Percentiles rank a stretch among this genome's conserved stretches.
phyloP scores from a whole-genome alignment of 257 asterid genomes.

The Misopates orontium region DNA sequence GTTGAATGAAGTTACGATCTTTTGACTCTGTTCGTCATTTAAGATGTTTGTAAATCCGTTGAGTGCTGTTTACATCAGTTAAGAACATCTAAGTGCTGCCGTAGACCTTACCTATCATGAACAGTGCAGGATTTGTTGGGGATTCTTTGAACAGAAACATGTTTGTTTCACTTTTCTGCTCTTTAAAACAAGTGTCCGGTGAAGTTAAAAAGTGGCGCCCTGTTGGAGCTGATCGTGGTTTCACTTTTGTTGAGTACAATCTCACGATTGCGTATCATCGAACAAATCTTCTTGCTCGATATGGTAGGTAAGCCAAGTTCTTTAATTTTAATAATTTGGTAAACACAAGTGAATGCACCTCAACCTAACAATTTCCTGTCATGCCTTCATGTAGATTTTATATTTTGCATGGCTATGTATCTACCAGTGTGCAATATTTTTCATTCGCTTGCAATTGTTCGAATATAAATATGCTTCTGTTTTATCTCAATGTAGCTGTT shows the following conservation, averaged over 20 bases:
- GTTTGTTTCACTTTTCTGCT: constrained; percentile 90
- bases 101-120: constrained; percentile 44
- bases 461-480: constrained; percentile 5
- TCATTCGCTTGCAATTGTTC: not conserved
- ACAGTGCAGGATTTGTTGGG: constrained; percentile 95
- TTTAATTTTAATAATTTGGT: not conserved
- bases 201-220: constrained; percentile 97
- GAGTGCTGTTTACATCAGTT: constrained; percentile 15
- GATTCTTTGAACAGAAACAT: constrained; percentile 95
- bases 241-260: constrained; percentile 80
- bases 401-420: constrained; percentile 13
- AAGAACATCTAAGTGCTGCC: not conserved
- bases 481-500: constrained; percentile 7
- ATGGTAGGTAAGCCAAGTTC: constrained; percentile 81
- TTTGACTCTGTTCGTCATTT: too few species aligned
- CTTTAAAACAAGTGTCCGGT: constrained; percentile 54
- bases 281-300: constrained; percentile 91
- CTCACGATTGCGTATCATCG: constrained; percentile 91
- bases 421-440: not conserved
- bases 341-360: constrained; percentile 11
- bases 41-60: too few species aligned
- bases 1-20: too few species aligned
- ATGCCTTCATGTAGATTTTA: not conserved
- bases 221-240: constrained; percentile 93
- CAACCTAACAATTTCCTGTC: constrained; percentile 14